Evolutionary conservation across 768 basidiomycete genomes (phyloP).

Genomic region (Cystobasidium tubakii): DNA sequence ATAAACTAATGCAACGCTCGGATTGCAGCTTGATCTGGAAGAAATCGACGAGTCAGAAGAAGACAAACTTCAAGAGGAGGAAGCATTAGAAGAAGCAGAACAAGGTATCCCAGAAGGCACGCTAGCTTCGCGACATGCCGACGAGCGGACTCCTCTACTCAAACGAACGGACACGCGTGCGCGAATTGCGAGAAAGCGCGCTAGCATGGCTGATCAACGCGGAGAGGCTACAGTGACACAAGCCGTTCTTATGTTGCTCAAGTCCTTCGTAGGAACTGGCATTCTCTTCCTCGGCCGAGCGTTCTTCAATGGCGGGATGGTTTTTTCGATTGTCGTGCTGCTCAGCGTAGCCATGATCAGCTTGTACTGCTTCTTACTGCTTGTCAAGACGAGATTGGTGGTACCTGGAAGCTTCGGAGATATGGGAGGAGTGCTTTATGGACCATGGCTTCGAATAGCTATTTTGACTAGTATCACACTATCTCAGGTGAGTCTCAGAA

Average conservation of each 20-base stretch:
- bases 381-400: constrained; percentile 77
- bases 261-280: constrained; percentile 91
- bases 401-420: constrained; percentile 94
- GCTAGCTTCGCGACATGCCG: constrained; percentile 28
- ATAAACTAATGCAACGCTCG: neutral
- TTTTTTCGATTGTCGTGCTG: constrained; percentile 77
- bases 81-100: constrained; percentile 46
- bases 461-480: constrained; percentile 81
- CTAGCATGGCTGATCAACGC: constrained; percentile 60
- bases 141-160: constrained; percentile 47
- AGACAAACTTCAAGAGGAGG: constrained; percentile 57
- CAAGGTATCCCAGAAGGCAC: constrained; percentile 34
- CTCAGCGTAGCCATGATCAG: constrained; percentile 76
- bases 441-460: constrained; percentile 81
- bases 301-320: constrained; percentile 88
- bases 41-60: constrained; percentile 76
- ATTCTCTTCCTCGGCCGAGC: constrained; percentile 92
- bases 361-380: constrained; percentile 83
- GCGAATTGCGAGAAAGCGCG: constrained; percentile 49
- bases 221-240: constrained; percentile 87
- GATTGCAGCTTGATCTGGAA: constrained; percentile 58
- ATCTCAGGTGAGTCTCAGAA: constrained; percentile 59
- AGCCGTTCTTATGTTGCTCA: constrained; percentile 87
- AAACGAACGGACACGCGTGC: constrained; percentile 40
- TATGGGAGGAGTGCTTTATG: constrained; percentile 86